These are phyloP conservation scores for Rugosomyces carneus DNA, from an alignment of 1,284 basidiomycete genomes.

Conservation along the genomic window DNA sequence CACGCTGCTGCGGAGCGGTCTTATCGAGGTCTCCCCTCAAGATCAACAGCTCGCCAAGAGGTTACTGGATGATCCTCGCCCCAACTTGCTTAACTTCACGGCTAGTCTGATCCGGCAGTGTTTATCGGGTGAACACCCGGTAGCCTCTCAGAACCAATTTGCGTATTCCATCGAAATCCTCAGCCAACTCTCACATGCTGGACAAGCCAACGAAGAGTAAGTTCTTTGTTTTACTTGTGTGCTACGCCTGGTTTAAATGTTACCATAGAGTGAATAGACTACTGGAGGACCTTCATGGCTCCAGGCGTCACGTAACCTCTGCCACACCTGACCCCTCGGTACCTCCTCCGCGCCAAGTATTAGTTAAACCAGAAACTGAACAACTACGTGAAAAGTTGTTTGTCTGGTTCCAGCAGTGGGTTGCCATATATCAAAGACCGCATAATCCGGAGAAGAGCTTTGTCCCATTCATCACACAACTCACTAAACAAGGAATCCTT, in stretches of 20 bases:
- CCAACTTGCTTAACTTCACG: constrained; percentile 78
- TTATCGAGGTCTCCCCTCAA: constrained; percentile 76
- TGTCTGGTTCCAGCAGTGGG: constrained; percentile 90
- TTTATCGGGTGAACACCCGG: constrained; percentile 71
- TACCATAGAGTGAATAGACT: constrained; percentile 40
- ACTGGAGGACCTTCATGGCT: constrained; percentile 68
- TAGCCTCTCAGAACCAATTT: constrained; percentile 78
- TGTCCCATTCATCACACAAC: constrained; percentile 93
- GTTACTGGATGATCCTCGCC: constrained; percentile 74
- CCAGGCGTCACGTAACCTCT: constrained; percentile 38
- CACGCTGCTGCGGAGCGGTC: constrained; percentile 78
- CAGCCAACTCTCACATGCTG: constrained; percentile 61
- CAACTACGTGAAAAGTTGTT: constrained; percentile 66
- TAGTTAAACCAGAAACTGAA: constrained; percentile 63
- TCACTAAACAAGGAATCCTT: constrained; percentile 94
- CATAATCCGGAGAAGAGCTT: constrained; percentile 91
- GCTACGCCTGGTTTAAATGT: constrained; percentile 2
- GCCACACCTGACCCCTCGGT: constrained; percentile 29
- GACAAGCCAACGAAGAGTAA: constrained; percentile 78
- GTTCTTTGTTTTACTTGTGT: constrained; percentile 26
- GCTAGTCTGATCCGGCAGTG: constrained; percentile 86
- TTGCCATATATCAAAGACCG: constrained; percentile 89
- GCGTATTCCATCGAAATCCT: constrained; percentile 80
- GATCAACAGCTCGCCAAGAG: constrained; percentile 92
- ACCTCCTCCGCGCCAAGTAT: constrained; percentile 34